phyloP scores from a whole-genome alignment of 768 basidiomycete species.

The Agaricus subrufescens region DNA sequence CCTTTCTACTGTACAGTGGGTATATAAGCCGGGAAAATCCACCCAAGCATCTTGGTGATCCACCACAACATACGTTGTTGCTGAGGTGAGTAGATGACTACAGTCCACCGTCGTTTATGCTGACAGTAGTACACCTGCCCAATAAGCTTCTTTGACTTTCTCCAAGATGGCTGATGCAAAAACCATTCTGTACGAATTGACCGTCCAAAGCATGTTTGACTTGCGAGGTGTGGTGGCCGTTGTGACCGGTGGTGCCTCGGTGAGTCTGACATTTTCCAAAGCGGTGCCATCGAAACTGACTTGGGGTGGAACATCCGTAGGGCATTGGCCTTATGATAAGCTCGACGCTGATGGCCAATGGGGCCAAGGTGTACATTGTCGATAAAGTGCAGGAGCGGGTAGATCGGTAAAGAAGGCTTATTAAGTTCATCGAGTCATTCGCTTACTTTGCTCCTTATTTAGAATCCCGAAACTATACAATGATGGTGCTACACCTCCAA shows the following conservation, averaged over 20 bases:
- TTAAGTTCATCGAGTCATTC: background rate
- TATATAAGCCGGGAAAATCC: too few species aligned
- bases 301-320: constrained; percentile 14
- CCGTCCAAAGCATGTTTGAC: constrained; percentile 35
- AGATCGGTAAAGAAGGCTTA: constrained; percentile 24
- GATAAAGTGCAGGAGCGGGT: constrained; percentile 36
- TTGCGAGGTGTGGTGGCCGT: constrained; percentile 39
- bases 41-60: too few species aligned
- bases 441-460: background rate
- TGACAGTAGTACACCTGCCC: too few species aligned
- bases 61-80: too few species aligned
- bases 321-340: constrained; percentile 50
- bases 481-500: constrained; percentile 24
- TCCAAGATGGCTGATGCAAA: constrained; percentile 16
- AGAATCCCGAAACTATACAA: constrained; percentile 30
- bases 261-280: constrained; percentile 14
- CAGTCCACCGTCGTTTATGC: too few species aligned
- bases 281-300: background rate
- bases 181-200: constrained; percentile 25
- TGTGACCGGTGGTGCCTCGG: constrained; percentile 41
- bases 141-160: background rate
- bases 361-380: constrained; percentile 44
- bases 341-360: constrained; percentile 41
- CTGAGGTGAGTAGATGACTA: too few species aligned
- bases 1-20: too few species aligned